phyloP scores from a whole-genome alignment of 345 rosid genomes.

The Linum trigynum region DNA sequence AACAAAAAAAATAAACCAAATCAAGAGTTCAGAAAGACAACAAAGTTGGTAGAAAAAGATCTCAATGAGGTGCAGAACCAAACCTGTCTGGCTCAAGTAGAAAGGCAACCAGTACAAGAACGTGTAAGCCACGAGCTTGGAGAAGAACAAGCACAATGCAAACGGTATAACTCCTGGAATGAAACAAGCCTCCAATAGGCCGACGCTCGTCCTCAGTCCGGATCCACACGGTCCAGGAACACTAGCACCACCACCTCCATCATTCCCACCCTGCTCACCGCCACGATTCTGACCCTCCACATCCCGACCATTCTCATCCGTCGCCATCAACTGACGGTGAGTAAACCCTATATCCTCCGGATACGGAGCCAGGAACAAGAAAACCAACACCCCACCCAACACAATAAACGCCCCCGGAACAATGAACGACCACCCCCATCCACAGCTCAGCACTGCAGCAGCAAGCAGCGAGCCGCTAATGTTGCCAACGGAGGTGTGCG shows the following conservation, averaged over 20 bases:
- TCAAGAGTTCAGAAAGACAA: too few relatives aligned
- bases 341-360: constrained; percentile 42
- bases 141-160: constrained; percentile 86
- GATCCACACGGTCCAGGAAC: too few relatives aligned
- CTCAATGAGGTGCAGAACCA: too few relatives aligned
- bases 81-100: constrained; percentile 93
- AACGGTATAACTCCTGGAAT: constrained; percentile 93
- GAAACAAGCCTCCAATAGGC: constrained; percentile 85
- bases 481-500: constrained; percentile 89
- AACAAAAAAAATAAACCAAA: too few relatives aligned
- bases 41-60: too few relatives aligned
- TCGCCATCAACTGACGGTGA: too few relatives aligned
- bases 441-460: constrained; percentile 55
- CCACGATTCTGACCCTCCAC: constrained; percentile 43
- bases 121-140: constrained; percentile 90
- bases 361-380: constrained; percentile 60
- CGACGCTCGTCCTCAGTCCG: constrained; percentile 23
- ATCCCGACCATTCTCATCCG: constrained; percentile 23
- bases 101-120: constrained; percentile 98
- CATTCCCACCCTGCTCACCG: constrained; percentile 28
- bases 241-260: constrained; percentile 16
- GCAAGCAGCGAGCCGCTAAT: constrained; percentile 77
- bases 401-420: constrained; percentile 62
- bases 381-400: constrained; percentile 49
- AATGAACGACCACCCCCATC: constrained; percentile 98